phyloP scores from a whole-genome alignment of 129 eudicot species.

The Glebionis coronaria region DNA sequence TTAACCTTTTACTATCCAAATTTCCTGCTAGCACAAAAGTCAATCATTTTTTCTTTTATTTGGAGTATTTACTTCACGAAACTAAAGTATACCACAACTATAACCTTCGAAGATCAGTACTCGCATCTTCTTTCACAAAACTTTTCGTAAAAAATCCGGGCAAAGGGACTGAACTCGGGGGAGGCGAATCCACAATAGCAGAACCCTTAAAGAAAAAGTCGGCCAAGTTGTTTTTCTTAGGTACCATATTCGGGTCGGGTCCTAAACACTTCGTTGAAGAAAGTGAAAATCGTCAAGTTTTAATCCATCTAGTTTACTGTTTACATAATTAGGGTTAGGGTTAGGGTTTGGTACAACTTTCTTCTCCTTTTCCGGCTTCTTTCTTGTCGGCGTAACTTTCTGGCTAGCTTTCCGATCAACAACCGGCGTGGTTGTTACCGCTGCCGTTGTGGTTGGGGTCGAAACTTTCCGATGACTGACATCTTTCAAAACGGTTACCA shows the following conservation, averaged over 20 bases:
- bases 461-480: slow-evolving; percentile 13
- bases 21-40: too few relatives aligned
- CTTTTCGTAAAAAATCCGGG: slow-evolving; percentile 52
- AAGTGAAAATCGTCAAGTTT: slow-evolving; percentile 31
- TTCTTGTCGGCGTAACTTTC: too few relatives aligned
- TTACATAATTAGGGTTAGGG: too few relatives aligned
- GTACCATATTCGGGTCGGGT: slow-evolving; percentile 44
- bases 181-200: slow-evolving; percentile 47
- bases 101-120: slow-evolving; percentile 31
- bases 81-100: too few relatives aligned
- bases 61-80: too few relatives aligned
- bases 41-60: too few relatives aligned
- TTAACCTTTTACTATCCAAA: too few relatives aligned
- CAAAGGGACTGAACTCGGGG: slow-evolving; percentile 55
- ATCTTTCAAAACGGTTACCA: slow-evolving; percentile 1
- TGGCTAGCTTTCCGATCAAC: too few relatives aligned
- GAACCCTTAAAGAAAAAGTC: slow-evolving; percentile 54
- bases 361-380: too few relatives aligned
- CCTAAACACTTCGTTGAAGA: slow-evolving; percentile 39
- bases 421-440: neutral
- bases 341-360: slow-evolving; percentile 9
- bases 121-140: slow-evolving; percentile 19
- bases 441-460: slow-evolving; percentile 1
- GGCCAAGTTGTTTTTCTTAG: slow-evolving; percentile 25
- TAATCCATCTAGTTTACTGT: neutral